Conservation (phyloP, 2,329 filamentous ascomycete species). For the Penicillium sp. region DNA sequence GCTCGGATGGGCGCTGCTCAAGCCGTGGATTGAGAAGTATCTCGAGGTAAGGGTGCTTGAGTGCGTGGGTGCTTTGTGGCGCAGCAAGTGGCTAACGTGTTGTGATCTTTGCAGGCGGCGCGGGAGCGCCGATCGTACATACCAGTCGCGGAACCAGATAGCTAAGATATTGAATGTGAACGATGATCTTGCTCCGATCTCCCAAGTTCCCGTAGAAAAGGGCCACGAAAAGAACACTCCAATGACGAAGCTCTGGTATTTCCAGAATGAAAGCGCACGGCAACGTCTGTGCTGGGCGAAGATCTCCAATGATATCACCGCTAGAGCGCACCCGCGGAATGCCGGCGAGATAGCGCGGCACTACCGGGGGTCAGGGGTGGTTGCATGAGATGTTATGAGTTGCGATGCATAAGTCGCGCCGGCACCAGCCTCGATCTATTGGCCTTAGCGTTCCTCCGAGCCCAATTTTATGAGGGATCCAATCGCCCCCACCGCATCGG, state of each 20-base stretch:
- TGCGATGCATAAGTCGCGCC: background rate
- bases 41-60: conserved; percentile 44
- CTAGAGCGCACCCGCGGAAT: conserved; percentile 9
- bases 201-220: no score
- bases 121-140: conserved; percentile 53
- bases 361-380: conserved; percentile 5
- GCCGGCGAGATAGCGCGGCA: conserved; percentile 6
- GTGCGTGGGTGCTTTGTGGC: background rate
- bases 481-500: conserved; percentile 9
- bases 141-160: conserved; percentile 42
- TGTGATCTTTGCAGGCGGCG: conserved; percentile 37
- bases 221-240: no score
- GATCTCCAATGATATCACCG: conserved; percentile 11
- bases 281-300: no score
- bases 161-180: conserved; percentile 3
- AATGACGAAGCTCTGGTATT: conserved; percentile 5
- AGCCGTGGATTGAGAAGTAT: conserved; percentile 59
- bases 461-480: conserved; percentile 13
- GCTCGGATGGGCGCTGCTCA: conserved; percentile 58
- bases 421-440: conserved; percentile 12
- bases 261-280: conserved; percentile 4
- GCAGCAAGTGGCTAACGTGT: background rate
- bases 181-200: no score
- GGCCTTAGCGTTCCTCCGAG: conserved; percentile 7
- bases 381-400: background rate